phyloP scores from a whole-genome alignment of 352 stramenopile genomes.

The Phytophthora cryptogea region DNA sequence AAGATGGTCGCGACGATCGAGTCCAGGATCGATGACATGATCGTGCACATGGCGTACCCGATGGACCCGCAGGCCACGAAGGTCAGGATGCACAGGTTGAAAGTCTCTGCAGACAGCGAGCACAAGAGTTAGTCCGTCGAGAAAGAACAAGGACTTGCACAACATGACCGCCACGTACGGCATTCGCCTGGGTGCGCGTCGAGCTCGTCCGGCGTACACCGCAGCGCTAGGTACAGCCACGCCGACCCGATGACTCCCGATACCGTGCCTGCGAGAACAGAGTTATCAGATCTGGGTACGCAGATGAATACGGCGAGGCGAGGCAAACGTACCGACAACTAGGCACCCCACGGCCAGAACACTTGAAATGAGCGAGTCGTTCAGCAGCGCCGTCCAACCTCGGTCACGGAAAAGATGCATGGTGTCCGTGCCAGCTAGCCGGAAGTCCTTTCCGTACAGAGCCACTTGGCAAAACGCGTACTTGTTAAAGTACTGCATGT shows the following conservation, averaged over 20 bases:
- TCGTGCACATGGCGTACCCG: constrained; percentile 85
- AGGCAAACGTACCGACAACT: constrained; percentile 64
- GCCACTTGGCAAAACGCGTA: constrained; percentile 87
- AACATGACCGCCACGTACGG: constrained; percentile 46
- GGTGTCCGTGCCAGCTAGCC: constrained; percentile 70
- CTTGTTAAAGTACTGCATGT: constrained; percentile 89
- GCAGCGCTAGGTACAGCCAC: constrained; percentile 73
- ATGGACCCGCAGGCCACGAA: constrained; percentile 77
- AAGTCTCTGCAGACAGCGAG: constrained; percentile 59
- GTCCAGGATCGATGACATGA: constrained; percentile 84
- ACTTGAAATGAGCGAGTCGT: constrained; percentile 79
- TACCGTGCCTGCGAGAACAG: constrained; percentile 46
- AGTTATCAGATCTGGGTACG: constrained; percentile 1
- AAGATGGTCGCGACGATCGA: constrained; percentile 88
- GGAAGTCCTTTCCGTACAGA: constrained; percentile 87
- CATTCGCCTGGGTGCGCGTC: constrained; percentile 48
- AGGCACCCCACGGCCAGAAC: constrained; percentile 77
- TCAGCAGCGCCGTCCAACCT: constrained; percentile 79
- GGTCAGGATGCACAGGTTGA: constrained; percentile 80
- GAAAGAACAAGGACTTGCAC: neutral
- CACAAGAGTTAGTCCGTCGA: constrained; percentile 1
- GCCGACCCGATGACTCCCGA: constrained; percentile 75
- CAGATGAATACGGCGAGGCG: constrained; percentile 1
- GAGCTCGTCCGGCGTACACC: constrained; percentile 62
- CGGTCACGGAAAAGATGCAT: constrained; percentile 83